These are phyloP conservation scores for Coccomyxa subellipsoidea DNA, from an alignment of 163 green algal genomes.

Conservation along the genomic window DNA sequence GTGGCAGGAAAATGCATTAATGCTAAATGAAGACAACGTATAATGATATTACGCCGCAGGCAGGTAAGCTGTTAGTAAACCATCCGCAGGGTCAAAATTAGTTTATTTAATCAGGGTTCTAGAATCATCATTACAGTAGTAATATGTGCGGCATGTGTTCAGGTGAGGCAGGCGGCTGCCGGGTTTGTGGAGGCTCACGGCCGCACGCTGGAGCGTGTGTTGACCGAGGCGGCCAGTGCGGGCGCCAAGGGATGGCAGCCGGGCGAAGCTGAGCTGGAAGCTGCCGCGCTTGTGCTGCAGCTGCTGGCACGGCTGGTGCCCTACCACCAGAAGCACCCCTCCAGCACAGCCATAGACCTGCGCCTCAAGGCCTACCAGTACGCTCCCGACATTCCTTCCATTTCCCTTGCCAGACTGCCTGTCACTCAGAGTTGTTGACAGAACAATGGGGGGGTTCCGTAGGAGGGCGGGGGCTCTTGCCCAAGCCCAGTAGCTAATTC, in stretches of 20 bases:
- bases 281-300: slow-evolving; percentile 52
- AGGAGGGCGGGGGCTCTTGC: too few relatives aligned
- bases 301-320: slow-evolving; percentile 48
- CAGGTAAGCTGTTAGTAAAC: too few relatives aligned
- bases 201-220: slow-evolving; percentile 37
- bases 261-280: slow-evolving; percentile 42
- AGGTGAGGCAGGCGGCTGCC: slow-evolving; percentile 39
- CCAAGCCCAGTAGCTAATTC: too few relatives aligned
- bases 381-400: neutral
- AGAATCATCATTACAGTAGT: too few relatives aligned
- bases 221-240: slow-evolving; percentile 46
- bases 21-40: too few relatives aligned
- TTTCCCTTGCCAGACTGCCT: neutral
- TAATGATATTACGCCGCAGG: too few relatives aligned
- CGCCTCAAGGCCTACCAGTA: slow-evolving; percentile 8
- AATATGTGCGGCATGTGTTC: too few relatives aligned
- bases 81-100: too few relatives aligned
- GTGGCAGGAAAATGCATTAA: too few relatives aligned
- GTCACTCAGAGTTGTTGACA: neutral
- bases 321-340: neutral
- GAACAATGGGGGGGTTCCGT: neutral
- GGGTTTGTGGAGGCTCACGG: slow-evolving; percentile 52
- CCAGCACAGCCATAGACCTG: slow-evolving; percentile 16
- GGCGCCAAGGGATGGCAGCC: slow-evolving; percentile 11
- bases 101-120: neutral